Percentiles rank a stretch among this genome's conserved stretches.
phyloP scores from a whole-genome alignment of 768 basidiomycete species.

The Infundibulicybe gibba region DNA sequence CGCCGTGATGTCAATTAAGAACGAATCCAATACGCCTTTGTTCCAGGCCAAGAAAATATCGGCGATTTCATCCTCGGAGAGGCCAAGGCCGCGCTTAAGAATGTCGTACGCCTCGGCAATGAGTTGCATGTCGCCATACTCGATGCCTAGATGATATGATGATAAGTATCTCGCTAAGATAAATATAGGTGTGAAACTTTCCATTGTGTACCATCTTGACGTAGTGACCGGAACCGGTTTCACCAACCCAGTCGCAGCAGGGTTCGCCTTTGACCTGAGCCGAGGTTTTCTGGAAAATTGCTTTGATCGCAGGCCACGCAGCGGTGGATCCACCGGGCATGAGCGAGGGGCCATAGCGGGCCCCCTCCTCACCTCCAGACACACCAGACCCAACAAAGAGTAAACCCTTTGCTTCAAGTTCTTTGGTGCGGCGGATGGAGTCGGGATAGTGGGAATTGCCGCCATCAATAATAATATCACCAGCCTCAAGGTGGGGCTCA shows the following conservation, averaged over 20 bases:
- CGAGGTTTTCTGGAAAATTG: conserved; percentile 97
- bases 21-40: conserved; percentile 98
- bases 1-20: conserved; percentile 97
- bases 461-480: conserved; percentile 99
- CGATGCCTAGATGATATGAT: conserved; percentile 70
- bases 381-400: conserved; percentile 99
- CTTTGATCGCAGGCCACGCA: conserved; percentile 96
- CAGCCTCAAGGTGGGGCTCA: conserved; percentile 83
- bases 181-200: conserved; percentile 24
- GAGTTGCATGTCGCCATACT: conserved; percentile 99
- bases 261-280: conserved; percentile 94
- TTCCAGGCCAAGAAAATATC: conserved; percentile 95
- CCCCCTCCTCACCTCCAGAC: conserved; percentile 99
- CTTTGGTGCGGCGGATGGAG: conserved; percentile 89
- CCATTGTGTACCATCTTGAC: conserved; percentile 99
- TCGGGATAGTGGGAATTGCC: conserved; percentile 99
- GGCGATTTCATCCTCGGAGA: conserved; percentile 85
- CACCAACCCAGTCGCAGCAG: conserved; percentile 99
- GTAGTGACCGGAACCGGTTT: conserved; percentile 94
- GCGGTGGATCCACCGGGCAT: conserved; percentile 97
- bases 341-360: conserved; percentile 93
- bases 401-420: conserved; percentile 91
- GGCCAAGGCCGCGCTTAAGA: conserved; percentile 91
- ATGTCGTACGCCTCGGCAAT: conserved; percentile 99
- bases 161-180: conserved; percentile 7